Base-by-base conservation (phyloP, 2,329 filamentous ascomycete genomes). In the Mycocentrospora acerina region DNA sequence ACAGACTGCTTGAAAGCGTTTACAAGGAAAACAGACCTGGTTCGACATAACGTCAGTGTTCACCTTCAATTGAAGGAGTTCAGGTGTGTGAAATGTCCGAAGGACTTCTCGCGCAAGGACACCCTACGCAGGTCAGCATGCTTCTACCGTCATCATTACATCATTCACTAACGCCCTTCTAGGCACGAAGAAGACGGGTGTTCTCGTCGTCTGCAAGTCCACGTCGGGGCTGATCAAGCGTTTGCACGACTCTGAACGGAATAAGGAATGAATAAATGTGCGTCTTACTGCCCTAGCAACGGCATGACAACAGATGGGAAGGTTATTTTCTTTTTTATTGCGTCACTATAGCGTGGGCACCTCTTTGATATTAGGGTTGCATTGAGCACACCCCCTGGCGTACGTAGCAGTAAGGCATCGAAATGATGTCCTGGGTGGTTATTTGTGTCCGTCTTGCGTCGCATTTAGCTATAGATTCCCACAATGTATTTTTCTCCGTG, bases 101-200 rank as follows among this genome's bases (percentile, higher is more conserved):
- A 81, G 37, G 74, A 78, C 28, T 94, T 94, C 71, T 83, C 86
- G 17, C 79, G 88, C 29, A 90, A 89, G 63, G 88, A 94, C 57
- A 93, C 88, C 1, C 73, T 93, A n/a, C 72, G 82, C 68, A 85
- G 88, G 87, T 88, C 69, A 68, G 75, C 45, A 35, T 12, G n/a
- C 4, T 22, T 14, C n/a, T 7, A 7, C 8, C 13, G 9, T 17
- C 6, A 24, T 14, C 17, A 18, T 37, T 30, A 32, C 28, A 24
- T 28, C 17, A 26, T 7, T 30, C 7, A 39, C 50, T 65, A 45
- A 66, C 38, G 19, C 24, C n/a, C 13, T 26, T 29, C 27, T 50
- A 90, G 86, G 59, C 86, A 90, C 54, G 82, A 85, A 73, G 83
- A 86, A 64, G 85, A 89, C 54, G 85, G 86, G 11, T 90, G 86